Evolutionary conservation across 2,329 filamentous ascomycete genomes (phyloP).

Genomic region (Lasiodiplodia gonubiensis): DNA sequence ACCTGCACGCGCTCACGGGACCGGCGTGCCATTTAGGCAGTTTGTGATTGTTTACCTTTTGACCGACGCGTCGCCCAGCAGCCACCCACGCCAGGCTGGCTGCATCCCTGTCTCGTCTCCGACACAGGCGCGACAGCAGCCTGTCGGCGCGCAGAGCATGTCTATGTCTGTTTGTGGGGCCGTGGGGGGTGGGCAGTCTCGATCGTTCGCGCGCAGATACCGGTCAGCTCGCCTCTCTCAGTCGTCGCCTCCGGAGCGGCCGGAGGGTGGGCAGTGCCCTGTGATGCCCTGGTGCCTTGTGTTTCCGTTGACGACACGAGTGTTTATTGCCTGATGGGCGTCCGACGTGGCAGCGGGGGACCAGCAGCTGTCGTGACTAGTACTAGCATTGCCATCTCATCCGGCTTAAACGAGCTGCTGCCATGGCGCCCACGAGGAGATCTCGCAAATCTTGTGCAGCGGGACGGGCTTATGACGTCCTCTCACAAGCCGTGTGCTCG

Average conservation of each 20-base stretch:
- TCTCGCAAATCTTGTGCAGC: conserved; percentile 19
- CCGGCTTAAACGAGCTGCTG: conserved; percentile 1
- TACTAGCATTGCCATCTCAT: conserved; percentile 2
- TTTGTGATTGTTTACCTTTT: conserved; percentile 30
- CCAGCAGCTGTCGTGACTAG: conserved; percentile 11
- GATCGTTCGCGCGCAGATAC: conserved; percentile 21
- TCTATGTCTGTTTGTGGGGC: conserved; percentile 36
- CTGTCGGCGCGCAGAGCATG: conserved; percentile 41
- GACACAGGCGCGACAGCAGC: conserved; percentile 36
- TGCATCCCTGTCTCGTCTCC: conserved; percentile 24
- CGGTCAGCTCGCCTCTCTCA: conserved; percentile 37
- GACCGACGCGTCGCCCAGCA: conserved; percentile 24
- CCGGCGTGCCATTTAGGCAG: conserved; percentile 20
- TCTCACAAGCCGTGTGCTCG: neutral
- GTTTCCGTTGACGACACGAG: conserved; percentile 30
- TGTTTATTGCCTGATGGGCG: neutral
- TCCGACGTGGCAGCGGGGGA: conserved; percentile 10
- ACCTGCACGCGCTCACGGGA: conserved; percentile 27
- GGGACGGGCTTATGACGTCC: conserved; percentile 20
- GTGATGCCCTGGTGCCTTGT: conserved; percentile 33
- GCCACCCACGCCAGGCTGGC: conserved; percentile 20
- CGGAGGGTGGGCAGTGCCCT: conserved; percentile 30
- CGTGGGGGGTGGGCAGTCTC: conserved; percentile 22
- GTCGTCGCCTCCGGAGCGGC: conserved; percentile 13
- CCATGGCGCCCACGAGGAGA: conserved; percentile 19